Evolutionary conservation across 371 early-diverging fungal species (phyloP).

Genomic region (Haplosporangium sp.): DNA sequence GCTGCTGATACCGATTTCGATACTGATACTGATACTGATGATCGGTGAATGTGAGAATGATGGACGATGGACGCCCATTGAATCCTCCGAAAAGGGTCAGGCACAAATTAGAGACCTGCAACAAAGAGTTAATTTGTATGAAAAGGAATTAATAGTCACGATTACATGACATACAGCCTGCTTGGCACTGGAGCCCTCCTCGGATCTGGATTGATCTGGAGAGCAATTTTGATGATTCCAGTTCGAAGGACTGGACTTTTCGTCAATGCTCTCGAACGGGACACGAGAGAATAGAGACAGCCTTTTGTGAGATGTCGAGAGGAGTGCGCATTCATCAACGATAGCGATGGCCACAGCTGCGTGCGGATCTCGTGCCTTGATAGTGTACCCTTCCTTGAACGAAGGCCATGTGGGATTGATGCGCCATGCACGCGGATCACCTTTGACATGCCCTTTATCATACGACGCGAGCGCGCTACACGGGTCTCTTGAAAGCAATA

Average conservation of each 20-base stretch:
- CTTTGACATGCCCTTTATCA: constrained; percentile 4
- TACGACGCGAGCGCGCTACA: neutral
- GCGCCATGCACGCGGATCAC: constrained; percentile 1
- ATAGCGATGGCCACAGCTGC: constrained; percentile 13
- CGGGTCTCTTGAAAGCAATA: neutral
- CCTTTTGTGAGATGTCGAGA: neutral
- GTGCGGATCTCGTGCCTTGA: constrained; percentile 7
- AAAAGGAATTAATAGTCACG: too few species aligned
- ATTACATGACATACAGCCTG: too few species aligned
- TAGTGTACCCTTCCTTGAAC: neutral
- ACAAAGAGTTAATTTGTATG: too few species aligned
- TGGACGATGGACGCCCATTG: too few species aligned
- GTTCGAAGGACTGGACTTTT: constrained; percentile 1
- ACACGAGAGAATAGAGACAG: neutral
- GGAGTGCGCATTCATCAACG: neutral
- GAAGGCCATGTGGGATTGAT: constrained; percentile 8
- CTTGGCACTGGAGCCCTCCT: constrained; percentile 8
- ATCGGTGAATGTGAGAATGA: too few species aligned
- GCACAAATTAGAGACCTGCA: too few species aligned
- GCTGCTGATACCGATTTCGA: too few species aligned
- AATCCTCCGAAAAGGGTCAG: too few species aligned
- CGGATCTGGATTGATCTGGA: neutral
- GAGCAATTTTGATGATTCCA: neutral
- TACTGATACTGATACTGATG: too few species aligned
- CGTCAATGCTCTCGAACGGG: neutral